A percentile compares a stretch with the other conserved stretches of the same genome.
Conservation (phyloP, 2,329 filamentous ascomycete species). For the Fusarium setosum region DNA sequence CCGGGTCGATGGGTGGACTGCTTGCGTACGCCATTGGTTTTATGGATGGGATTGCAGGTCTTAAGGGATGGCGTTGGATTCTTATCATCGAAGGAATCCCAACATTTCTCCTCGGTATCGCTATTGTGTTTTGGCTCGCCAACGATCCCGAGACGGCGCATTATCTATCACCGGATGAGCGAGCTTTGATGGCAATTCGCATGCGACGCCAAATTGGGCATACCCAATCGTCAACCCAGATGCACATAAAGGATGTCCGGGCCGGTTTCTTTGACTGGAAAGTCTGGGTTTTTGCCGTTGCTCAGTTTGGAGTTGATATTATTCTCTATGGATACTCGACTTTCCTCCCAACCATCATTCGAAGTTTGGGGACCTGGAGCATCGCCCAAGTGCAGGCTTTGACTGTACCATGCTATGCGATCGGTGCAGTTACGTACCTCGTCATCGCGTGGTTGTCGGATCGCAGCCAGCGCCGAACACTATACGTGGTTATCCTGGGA, state of each 20-base stretch:
- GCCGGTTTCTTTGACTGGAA: slow-evolving; percentile 18
- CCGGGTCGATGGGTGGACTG: slow-evolving; percentile 69
- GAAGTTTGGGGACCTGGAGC: slow-evolving; percentile 15
- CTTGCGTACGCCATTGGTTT: slow-evolving; percentile 73
- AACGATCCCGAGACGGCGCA: too few relatives aligned
- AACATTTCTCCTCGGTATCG: slow-evolving; percentile 5
- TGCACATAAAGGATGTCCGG: too few relatives aligned
- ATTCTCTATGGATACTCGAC: slow-evolving; percentile 66
- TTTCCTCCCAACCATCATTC: slow-evolving; percentile 78
- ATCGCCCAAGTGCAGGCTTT: slow-evolving; percentile 16
- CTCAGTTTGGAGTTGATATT: slow-evolving; percentile 14
- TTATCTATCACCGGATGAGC: too few relatives aligned
- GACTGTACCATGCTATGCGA: slow-evolving; percentile 71
- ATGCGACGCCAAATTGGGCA: too few relatives aligned
- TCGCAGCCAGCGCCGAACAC: slow-evolving; percentile 64
- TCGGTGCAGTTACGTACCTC: slow-evolving; percentile 70
- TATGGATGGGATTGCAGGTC: slow-evolving; percentile 57
- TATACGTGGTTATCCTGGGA: too few relatives aligned
- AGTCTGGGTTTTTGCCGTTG: slow-evolving; percentile 14
- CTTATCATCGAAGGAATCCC: slow-evolving; percentile 68
- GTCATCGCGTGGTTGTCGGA: slow-evolving; percentile 66
- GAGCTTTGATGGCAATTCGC: too few relatives aligned
- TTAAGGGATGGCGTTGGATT: slow-evolving; percentile 64
- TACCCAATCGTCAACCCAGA: too few relatives aligned
- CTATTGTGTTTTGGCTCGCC: too few relatives aligned